Evolutionary conservation across 306 rosid species (phyloP).

Genomic region (Astragalus membranaceus): DNA sequence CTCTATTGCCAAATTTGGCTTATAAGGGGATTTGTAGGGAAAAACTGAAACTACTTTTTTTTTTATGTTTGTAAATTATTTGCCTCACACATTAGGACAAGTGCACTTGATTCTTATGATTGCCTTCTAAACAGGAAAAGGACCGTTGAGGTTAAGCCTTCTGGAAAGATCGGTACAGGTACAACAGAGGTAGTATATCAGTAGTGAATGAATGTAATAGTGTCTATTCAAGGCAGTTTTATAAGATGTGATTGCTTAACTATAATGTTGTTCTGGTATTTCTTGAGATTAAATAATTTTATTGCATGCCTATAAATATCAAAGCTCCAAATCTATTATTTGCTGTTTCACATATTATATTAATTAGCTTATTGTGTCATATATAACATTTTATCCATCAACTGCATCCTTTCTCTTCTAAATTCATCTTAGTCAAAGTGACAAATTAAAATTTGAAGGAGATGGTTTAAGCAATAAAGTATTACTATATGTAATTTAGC

Average conservation of each 20-base stretch:
- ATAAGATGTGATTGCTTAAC: background rate
- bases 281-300: background rate
- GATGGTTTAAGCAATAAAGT: background rate
- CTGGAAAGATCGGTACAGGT: conserved; percentile 82
- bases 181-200: conserved; percentile 64
- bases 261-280: background rate
- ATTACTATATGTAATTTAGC: background rate
- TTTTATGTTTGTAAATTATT: background rate
- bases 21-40: background rate
- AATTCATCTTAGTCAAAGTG: background rate
- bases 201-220: background rate
- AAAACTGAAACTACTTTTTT: background rate
- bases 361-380: background rate
- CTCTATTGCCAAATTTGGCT: background rate
- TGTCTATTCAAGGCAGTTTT: background rate
- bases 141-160: conserved; percentile 56
- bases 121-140: conserved; percentile 65
- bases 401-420: background rate
- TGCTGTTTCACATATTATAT: background rate
- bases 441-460: background rate
- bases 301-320: background rate
- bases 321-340: background rate
- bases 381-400: background rate
- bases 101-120: conserved; percentile 17
- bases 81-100: conserved; percentile 6